Conservation (phyloP, 2,329 filamentous ascomycete genomes). For the Curvularia sp. region DNA sequence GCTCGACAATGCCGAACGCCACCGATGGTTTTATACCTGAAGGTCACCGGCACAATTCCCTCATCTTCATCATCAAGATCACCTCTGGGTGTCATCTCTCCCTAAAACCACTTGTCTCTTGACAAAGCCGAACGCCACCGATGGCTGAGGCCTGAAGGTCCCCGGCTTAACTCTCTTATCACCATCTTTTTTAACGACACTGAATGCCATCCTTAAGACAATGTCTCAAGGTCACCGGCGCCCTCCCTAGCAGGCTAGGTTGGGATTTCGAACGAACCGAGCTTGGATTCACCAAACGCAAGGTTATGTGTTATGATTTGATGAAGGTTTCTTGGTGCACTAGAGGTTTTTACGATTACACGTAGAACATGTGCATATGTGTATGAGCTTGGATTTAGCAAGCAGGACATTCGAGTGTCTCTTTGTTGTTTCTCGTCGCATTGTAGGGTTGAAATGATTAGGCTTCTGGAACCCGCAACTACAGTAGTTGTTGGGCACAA, state of each 20-base stretch:
- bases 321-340: neutral
- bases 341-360: too few species aligned
- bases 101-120: neutral
- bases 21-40: conserved; percentile 18
- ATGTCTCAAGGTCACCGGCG: conserved; percentile 8
- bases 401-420: too few species aligned
- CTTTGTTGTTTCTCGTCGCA: too few species aligned
- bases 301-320: neutral
- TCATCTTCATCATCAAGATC: neutral
- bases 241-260: neutral
- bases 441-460: too few species aligned
- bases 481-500: too few species aligned
- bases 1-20: conserved; percentile 12
- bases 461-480: too few species aligned
- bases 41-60: conserved; percentile 10
- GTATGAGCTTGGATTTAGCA: too few species aligned
- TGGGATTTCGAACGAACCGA: conserved; percentile 2
- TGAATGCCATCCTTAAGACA: neutral
- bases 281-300: neutral
- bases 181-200: neutral
- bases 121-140: conserved; percentile 14
- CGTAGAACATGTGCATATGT: too few species aligned
- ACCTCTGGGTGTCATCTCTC: too few species aligned
- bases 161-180: neutral
- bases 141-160: conserved; percentile 6